Evolutionary conservation across 129 eudicot genomes (phyloP).

Genomic region (Dittrichia graveolens): DNA sequence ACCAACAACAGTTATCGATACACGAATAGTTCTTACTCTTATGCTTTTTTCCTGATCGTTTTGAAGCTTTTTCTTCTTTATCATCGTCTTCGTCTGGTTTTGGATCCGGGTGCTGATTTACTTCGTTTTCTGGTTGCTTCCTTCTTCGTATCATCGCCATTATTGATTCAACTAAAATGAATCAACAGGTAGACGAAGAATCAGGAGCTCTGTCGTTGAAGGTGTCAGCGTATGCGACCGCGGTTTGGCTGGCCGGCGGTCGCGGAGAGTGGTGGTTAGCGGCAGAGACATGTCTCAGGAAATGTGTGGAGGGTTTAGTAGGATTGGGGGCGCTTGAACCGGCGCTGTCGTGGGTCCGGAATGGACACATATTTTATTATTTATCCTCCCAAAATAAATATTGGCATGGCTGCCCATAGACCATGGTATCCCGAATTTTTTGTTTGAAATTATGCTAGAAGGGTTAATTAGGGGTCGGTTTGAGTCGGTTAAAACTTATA

Average conservation of each 20-base stretch:
- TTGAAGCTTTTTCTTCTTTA: conserved; percentile 26
- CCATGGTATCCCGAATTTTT: neutral
- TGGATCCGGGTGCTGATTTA: conserved; percentile 18
- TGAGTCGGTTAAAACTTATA: too few relatives aligned
- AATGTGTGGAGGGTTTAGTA: conserved; percentile 26
- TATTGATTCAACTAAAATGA: neutral
- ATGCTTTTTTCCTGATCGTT: neutral
- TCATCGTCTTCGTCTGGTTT: conserved; percentile 33
- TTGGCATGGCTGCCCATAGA: neutral
- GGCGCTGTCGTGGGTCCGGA: conserved; percentile 31
- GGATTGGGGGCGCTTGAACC: conserved; percentile 25
- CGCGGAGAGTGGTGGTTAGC: conserved; percentile 17
- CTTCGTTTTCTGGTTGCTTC: conserved; percentile 34
- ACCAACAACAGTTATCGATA: conserved; percentile 86
- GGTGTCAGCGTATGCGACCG: conserved; percentile 8
- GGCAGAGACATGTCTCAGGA: conserved; percentile 28
- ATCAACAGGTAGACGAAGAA: neutral
- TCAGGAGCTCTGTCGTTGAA: conserved; percentile 5
- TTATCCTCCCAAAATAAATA: neutral
- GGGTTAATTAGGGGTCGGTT: too few relatives aligned
- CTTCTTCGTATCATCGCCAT: conserved; percentile 58
- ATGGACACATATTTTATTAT: conserved; percentile 8
- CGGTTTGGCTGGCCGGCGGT: conserved; percentile 25
- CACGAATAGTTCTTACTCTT: conserved; percentile 63
- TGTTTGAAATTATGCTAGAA: too few relatives aligned